These are phyloP conservation scores for Epichloe coenophiala DNA, from an alignment of 2,329 filamentous ascomycete species.

Conservation along the genomic window DNA sequence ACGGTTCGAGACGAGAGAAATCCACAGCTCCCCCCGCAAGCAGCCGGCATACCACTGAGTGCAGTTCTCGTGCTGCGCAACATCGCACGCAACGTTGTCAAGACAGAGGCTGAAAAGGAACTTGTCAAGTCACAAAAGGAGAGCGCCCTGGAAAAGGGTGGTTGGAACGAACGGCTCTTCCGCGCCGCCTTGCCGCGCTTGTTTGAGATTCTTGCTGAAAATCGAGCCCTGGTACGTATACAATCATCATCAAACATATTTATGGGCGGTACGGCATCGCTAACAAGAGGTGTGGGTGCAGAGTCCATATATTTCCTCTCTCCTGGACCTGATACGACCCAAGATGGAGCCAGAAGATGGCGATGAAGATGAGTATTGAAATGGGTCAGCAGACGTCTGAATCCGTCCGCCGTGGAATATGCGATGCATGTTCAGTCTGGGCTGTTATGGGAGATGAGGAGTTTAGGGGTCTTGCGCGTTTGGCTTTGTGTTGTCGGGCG, in stretches of 20 bases:
- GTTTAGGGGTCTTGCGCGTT: neutral
- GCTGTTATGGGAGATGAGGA: neutral
- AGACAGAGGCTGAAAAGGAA: conserved; percentile 45
- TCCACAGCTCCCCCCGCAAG: conserved; percentile 45
- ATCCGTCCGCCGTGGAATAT: neutral
- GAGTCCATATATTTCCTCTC: conserved; percentile 27
- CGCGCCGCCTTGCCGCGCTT: conserved; percentile 49
- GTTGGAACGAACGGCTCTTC: conserved; percentile 57
- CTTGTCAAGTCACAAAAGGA: conserved; percentile 34
- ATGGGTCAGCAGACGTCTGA: neutral
- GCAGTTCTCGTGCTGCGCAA: conserved; percentile 68
- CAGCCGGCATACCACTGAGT: conserved; percentile 66
- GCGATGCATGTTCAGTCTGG: neutral
- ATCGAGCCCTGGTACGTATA: conserved; percentile 41
- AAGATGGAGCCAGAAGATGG: conserved; percentile 13
- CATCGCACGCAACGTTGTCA: conserved; percentile 53
- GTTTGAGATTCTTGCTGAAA: conserved; percentile 58
- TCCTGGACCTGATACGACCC: conserved; percentile 24
- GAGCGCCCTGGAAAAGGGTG: conserved; percentile 30
- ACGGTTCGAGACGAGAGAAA: conserved; percentile 44
- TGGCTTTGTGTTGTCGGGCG: neutral
- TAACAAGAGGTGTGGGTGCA: conserved; percentile 11
- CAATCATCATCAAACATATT: neutral
- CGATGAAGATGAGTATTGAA: conserved; percentile 8
- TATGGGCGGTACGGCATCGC: neutral